A percentile compares a stretch with the other conserved stretches of the same genome.
These are phyloP conservation scores for Aspergillus brasiliensis DNA, from an alignment of 2,329 filamentous ascomycete species.

Conservation along the genomic window DNA sequence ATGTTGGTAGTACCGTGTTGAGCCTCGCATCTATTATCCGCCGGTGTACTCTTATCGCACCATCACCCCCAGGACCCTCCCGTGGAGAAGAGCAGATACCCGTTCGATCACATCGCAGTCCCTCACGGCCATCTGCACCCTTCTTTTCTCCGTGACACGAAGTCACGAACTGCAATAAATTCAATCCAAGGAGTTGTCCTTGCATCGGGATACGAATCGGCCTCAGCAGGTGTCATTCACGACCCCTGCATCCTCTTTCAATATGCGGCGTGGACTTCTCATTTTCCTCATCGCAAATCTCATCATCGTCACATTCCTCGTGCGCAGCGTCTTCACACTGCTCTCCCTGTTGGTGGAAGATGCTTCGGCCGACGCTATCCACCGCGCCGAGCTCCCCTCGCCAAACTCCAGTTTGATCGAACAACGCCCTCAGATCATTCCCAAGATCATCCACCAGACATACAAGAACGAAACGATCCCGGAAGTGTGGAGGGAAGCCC, in stretches of 20 bases:
- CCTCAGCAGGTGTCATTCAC: conserved; percentile 4
- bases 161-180: conserved; percentile 8
- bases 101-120: conserved; percentile 4
- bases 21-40: conserved; percentile 2
- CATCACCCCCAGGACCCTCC: not conserved
- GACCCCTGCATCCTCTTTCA: conserved; percentile 27
- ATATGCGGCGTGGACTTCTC: conserved; percentile 62
- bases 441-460: conserved; percentile 77
- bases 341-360: conserved; percentile 70
- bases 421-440: conserved; percentile 63
- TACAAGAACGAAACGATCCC: conserved; percentile 73
- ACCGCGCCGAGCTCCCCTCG: conserved; percentile 65
- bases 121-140: not conserved
- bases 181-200: conserved; percentile 5
- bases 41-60: not conserved
- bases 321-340: conserved; percentile 70
- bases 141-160: conserved; percentile 8
- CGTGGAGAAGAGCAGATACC: not conserved
- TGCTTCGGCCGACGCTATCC: conserved; percentile 67
- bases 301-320: conserved; percentile 63
- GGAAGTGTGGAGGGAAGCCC: conserved; percentile 64
- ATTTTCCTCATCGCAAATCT: conserved; percentile 68
- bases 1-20: not conserved
- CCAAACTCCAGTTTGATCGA: conserved; percentile 63
- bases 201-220: not conserved